Conservation (phyloP, 306 rosid genomes). For the Rosa chinensis region DNA sequence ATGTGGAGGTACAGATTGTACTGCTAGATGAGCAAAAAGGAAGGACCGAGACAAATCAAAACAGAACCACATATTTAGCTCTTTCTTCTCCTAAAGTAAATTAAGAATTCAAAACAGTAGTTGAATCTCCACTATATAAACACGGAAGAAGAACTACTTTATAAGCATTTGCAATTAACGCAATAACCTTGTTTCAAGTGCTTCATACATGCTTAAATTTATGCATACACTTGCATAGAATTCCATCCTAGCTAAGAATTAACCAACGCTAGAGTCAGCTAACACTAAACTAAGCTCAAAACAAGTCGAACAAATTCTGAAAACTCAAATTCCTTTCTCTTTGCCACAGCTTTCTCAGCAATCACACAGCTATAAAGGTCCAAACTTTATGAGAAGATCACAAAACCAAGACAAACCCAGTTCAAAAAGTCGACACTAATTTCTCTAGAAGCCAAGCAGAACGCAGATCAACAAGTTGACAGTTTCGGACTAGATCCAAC, state of each 20-base stretch:
- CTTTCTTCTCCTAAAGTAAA: neutral
- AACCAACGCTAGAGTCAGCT: neutral
- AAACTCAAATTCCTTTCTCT: neutral
- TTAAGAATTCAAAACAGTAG: neutral
- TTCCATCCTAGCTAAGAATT: neutral
- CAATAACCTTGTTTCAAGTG: neutral
- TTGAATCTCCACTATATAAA: neutral
- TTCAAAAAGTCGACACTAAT: conserved; percentile 15
- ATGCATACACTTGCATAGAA: neutral
- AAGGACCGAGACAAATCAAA: neutral
- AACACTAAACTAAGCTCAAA: neutral
- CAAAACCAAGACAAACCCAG: conserved; percentile 25
- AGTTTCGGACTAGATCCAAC: conserved; percentile 42
- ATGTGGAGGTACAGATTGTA: neutral
- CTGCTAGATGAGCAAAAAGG: neutral
- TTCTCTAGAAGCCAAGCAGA: conserved; percentile 5
- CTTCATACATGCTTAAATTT: neutral
- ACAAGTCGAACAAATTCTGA: neutral
- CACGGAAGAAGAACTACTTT: neutral
- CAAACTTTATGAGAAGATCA: conserved; percentile 13
- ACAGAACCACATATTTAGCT: neutral
- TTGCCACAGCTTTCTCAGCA: neutral
- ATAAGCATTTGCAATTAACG: neutral
- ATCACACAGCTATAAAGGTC: conserved; percentile 6
- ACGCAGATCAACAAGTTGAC: conserved; percentile 10